phyloP scores from a whole-genome alignment of 2,329 filamentous ascomycete genomes.

The Bipolaris cookei region DNA sequence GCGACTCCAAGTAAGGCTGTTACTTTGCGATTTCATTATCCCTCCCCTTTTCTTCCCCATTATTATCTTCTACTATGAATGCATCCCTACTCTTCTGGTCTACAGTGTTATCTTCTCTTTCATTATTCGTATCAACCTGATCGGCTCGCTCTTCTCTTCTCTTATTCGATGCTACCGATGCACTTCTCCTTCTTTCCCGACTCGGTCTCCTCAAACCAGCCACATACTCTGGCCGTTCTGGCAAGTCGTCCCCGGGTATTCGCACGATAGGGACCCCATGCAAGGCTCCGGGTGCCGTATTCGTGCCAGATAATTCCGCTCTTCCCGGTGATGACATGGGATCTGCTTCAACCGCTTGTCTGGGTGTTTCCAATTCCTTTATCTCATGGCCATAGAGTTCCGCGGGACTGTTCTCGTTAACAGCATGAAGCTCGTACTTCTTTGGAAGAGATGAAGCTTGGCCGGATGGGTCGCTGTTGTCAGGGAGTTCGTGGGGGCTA shows the following conservation, averaged over 20 bases:
- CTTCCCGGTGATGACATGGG: background rate
- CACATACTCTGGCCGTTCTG: background rate
- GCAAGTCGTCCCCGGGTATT: background rate
- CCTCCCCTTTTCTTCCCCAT: background rate
- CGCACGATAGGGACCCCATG: background rate
- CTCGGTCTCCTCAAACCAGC: background rate
- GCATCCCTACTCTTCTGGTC: background rate
- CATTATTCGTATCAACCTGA: background rate
- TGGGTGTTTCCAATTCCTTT: background rate
- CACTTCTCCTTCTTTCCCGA: background rate
- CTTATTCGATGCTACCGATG: background rate
- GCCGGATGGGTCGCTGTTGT: background rate
- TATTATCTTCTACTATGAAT: background rate
- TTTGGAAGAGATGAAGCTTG: background rate
- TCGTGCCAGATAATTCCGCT: background rate
- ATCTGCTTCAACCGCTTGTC: background rate
- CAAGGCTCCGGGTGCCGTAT: background rate
- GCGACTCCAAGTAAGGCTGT: background rate
- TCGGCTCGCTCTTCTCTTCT: background rate
- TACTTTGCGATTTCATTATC: background rate
- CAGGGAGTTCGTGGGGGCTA: background rate
- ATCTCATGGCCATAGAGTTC: background rate
- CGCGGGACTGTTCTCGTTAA: constrained; percentile 1
- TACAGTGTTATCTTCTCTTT: background rate
- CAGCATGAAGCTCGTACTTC: background rate